Evolutionary conservation across 345 rosid genomes (phyloP).

Genomic region (Angophora floribunda): DNA sequence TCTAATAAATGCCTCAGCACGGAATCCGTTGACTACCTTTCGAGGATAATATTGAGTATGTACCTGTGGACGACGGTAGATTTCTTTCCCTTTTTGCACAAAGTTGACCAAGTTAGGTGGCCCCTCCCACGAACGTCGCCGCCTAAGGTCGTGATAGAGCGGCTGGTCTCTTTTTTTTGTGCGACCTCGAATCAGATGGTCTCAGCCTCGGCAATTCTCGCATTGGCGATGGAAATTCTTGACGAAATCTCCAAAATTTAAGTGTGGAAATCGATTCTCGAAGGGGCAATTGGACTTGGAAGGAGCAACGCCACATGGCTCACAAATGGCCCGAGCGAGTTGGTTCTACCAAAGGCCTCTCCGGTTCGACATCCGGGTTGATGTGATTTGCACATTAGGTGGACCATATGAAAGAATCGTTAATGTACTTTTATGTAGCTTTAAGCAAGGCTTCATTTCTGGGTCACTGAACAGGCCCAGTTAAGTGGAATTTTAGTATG

Average conservation of each 20-base stretch:
- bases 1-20: background rate
- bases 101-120: background rate
- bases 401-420: background rate
- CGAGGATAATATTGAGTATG: background rate
- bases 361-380: background rate
- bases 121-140: background rate
- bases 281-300: background rate
- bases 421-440: accelerated
- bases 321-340: background rate
- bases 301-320: background rate
- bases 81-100: background rate
- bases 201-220: background rate
- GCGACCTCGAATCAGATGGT: background rate
- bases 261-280: background rate
- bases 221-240: background rate
- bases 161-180: background rate
- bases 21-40: background rate
- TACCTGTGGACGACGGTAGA: background rate
- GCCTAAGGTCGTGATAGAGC: background rate
- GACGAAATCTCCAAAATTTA: background rate
- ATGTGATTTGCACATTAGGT: background rate
- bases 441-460: background rate
- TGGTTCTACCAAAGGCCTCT: background rate
- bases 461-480: background rate
- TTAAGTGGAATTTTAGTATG: background rate